Conservation (phyloP, 148 eudicot species). For the Camellia sinensis region DNA sequence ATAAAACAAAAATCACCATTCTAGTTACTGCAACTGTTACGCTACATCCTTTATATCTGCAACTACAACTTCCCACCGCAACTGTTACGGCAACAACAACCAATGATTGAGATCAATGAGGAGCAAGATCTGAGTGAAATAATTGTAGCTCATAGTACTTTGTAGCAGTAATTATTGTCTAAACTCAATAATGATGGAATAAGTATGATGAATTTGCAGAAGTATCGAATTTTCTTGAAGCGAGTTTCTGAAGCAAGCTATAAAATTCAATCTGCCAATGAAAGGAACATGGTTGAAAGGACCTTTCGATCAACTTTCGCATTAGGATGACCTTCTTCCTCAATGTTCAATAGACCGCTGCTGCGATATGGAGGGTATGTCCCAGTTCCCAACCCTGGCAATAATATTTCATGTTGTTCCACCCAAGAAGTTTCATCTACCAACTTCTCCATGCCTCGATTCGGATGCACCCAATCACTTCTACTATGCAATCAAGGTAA, state of each 20-base stretch:
- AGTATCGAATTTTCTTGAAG: conserved; percentile 55
- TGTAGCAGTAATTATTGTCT: too few relatives aligned
- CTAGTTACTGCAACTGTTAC: too few relatives aligned
- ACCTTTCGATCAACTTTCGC: conserved; percentile 3
- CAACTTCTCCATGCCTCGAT: neutral
- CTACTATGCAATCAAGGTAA: neutral
- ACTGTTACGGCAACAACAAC: too few relatives aligned
- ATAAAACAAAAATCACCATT: too few relatives aligned
- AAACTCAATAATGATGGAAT: neutral
- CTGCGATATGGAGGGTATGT: neutral
- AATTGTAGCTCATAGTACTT: too few relatives aligned
- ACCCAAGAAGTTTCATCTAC: neutral
- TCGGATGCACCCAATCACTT: neutral
- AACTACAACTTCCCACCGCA: too few relatives aligned
- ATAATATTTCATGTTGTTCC: neutral
- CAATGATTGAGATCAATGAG: too few relatives aligned
- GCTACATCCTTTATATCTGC: too few relatives aligned
- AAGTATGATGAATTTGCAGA: conserved; percentile 33
- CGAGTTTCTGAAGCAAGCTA: conserved; percentile 31
- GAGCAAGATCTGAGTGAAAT: too few relatives aligned
- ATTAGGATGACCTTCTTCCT: neutral
- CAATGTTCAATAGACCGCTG: neutral
- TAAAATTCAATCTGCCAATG: conserved; percentile 9
- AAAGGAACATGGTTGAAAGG: conserved; percentile 3
- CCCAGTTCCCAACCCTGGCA: conserved; percentile 1